Base-by-base conservation (phyloP, 257 asterid species). In the Voacanga thouarsii region DNA sequence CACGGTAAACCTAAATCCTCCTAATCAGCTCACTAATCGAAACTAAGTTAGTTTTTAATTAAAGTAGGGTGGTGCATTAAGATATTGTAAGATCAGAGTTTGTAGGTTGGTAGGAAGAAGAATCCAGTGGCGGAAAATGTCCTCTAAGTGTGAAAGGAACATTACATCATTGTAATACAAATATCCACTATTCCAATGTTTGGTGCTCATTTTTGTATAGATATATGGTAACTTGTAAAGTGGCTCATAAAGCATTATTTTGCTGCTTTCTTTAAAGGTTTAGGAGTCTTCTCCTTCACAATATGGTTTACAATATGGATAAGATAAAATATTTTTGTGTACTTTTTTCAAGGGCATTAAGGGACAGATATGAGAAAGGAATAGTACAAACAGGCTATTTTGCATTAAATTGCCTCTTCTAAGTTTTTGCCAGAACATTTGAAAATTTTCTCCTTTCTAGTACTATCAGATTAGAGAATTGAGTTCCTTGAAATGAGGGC, bases 51-150 rank as follows among this genome's bases (percentile, higher is more conserved):
- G 50, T 43, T 28, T 30, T 57, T 30, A 79, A 61, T 53, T 75
- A 43, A 57, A 37, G 28, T 28, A 66, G 14, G 24, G 33, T 74
- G 19, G 18, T 12, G 61, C 67, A 73, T 70, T 84, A 79, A 51
- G 66, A 74, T 75, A 75, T 61, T 61, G 2, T 33, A 72, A 63
- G 73, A 57, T 39, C 74, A 80, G 86, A 77, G 43, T 72, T 18
- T 76, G 82, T 59, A 74, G 77, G 79, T 77, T 71, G 87, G 81
- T 78, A 55, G 85, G 88, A 81, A 61, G 88, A 81, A 61, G 85
- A 78, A 77, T 77, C 80, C 49, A 39, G 82, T 75, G 72, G 73
- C 77, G 26, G 86, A 79, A 77, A 75, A 75, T 85, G 77, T 71
- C 60, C 33, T 59, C 74, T 19, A 30, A 11, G 45, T 50, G 68